These are phyloP conservation scores for Debaryomyces tyrocola DNA, from an alignment of 805 yeast species.

Conservation along the genomic window DNA sequence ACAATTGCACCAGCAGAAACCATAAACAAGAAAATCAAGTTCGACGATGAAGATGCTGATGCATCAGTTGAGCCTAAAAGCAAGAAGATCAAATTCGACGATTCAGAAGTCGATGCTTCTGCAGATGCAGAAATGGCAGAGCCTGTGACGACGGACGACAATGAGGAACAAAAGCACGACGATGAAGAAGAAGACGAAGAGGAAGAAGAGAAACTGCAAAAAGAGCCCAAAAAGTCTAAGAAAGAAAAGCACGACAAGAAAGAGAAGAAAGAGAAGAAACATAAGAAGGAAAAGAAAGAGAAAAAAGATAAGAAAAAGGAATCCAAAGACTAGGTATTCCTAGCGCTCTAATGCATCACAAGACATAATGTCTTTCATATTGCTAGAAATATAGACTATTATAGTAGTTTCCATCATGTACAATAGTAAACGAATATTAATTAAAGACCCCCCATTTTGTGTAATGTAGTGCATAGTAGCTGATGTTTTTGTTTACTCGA, in stretches of 20 bases:
- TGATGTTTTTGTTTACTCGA: neutral
- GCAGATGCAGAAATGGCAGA: conserved; percentile 1
- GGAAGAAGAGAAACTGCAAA: conserved; percentile 13
- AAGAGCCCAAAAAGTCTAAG: conserved; percentile 10
- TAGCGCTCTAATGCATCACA: conserved; percentile 1
- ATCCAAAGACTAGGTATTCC: conserved; percentile 17
- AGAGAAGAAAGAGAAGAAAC: conserved; percentile 22
- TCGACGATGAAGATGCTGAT: conserved; percentile 18
- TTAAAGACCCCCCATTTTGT: neutral
- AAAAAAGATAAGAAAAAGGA: conserved; percentile 25
- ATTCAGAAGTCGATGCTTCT: conserved; percentile 10
- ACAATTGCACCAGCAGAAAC: conserved; percentile 4
- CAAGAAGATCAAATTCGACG: conserved; percentile 27
- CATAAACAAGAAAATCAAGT: conserved; percentile 25
- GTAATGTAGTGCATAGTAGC: conserved; percentile 1
- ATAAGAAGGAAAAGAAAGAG: conserved; percentile 23
- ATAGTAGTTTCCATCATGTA: neutral
- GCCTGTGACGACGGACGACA: conserved; percentile 7
- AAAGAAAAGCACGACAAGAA: conserved; percentile 14
- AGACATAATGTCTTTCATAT: neutral
- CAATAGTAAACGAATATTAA: neutral
- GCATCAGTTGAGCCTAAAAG: conserved; percentile 10
- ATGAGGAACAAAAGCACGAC: conserved; percentile 14
- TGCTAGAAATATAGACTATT: neutral
- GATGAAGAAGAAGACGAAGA: conserved; percentile 15